These are phyloP conservation scores for Hemerocallis citrina DNA, from an alignment of 106 monocot species.

Conservation along the genomic window DNA sequence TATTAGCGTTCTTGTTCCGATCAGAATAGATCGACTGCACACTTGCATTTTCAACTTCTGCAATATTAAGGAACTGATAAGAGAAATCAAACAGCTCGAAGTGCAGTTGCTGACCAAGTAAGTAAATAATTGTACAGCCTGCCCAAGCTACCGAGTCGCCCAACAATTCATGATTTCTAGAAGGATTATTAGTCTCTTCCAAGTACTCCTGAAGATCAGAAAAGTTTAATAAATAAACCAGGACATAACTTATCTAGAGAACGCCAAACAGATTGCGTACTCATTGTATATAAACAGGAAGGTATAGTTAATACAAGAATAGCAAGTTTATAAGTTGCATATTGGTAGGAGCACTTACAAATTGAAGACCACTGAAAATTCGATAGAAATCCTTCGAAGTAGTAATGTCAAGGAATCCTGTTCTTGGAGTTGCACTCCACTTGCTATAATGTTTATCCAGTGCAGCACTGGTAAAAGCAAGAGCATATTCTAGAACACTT, in stretches of 20 bases:
- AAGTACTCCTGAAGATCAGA: slow-evolving; percentile 47
- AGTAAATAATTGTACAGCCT: slow-evolving; percentile 91
- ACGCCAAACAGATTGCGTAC: neutral
- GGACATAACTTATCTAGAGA: neutral
- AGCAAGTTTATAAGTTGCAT: neutral
- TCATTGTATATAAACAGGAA: neutral
- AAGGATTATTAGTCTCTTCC: slow-evolving; percentile 54
- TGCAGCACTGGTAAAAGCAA: slow-evolving; percentile 95
- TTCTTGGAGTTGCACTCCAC: slow-evolving; percentile 87
- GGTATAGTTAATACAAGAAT: neutral
- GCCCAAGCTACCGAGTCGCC: slow-evolving; percentile 98
- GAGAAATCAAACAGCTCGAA: slow-evolving; percentile 97
- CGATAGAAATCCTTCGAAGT: slow-evolving; percentile 97
- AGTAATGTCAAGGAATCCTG: slow-evolving; percentile 93
- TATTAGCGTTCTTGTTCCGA: slow-evolving; percentile 26
- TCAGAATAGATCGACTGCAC: slow-evolving; percentile 34
- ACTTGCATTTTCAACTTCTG: slow-evolving; percentile 75
- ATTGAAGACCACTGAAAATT: slow-evolving; percentile 94
- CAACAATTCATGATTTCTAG: slow-evolving; percentile 44
- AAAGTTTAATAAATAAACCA: neutral
- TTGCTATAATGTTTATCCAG: slow-evolving; percentile 90
- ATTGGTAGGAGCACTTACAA: slow-evolving; percentile 41
- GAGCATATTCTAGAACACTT: slow-evolving; percentile 91
- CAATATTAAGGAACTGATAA: slow-evolving; percentile 90
- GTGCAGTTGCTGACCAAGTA: slow-evolving; percentile 93